These are phyloP conservation scores for Discostella stelligeroides DNA, from an alignment of 108 stramenopile species.

Conservation along the genomic window DNA sequence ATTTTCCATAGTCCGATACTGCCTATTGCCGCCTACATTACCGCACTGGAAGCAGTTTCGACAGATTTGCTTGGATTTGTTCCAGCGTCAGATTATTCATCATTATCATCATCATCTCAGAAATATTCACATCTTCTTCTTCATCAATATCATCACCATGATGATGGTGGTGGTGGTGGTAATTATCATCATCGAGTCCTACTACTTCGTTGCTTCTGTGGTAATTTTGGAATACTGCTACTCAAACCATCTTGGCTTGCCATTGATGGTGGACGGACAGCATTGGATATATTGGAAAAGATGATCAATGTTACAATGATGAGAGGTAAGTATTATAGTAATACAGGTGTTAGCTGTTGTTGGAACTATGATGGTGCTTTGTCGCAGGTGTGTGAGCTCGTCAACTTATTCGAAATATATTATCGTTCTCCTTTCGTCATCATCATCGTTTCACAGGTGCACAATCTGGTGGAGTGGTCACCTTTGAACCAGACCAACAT, in stretches of 20 bases:
- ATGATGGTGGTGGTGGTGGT: too few species aligned
- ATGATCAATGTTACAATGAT: constrained; percentile 88
- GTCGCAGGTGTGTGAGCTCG: too few species aligned
- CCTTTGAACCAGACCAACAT: constrained; percentile 45
- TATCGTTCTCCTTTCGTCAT: neutral
- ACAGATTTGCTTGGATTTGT: constrained; percentile 63
- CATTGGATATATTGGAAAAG: constrained; percentile 71
- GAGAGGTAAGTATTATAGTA: constrained; percentile 44
- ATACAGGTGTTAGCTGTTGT: constrained; percentile 32
- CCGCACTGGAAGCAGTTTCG: constrained; percentile 64
- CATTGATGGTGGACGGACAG: constrained; percentile 57
- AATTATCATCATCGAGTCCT: too few species aligned
- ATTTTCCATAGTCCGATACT: constrained; percentile 17
- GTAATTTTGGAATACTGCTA: constrained; percentile 80
- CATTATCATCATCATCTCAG: constrained; percentile 11
- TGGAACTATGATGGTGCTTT: too few species aligned
- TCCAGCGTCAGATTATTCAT: too few species aligned
- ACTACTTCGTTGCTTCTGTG: constrained; percentile 55
- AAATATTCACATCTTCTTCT: neutral
- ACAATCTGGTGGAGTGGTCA: constrained; percentile 80
- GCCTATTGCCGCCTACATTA: constrained; percentile 52
- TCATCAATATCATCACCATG: neutral
- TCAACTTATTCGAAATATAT: too few species aligned
- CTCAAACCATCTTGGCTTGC: constrained; percentile 71
- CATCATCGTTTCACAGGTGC: constrained; percentile 44